phyloP scores from a whole-genome alignment of 768 basidiomycete genomes.

The Mycena leptocephala region DNA sequence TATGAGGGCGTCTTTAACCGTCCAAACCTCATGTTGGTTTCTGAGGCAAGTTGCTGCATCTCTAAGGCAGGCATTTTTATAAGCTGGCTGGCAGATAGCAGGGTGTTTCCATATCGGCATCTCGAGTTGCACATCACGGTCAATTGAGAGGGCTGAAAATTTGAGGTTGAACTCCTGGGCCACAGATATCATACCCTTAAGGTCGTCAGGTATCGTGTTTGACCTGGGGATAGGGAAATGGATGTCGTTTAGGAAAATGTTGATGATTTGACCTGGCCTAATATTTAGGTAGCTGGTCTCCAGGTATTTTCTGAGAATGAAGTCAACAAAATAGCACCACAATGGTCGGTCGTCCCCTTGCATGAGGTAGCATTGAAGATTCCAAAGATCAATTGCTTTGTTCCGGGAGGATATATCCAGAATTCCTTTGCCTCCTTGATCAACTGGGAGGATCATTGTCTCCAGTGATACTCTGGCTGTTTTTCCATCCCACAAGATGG shows the following conservation, averaged over 20 bases:
- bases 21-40: neutral
- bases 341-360: neutral
- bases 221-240: neutral
- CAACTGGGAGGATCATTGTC: neutral
- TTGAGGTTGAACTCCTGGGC: neutral
- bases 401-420: neutral
- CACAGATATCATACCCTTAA: neutral
- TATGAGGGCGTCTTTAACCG: neutral
- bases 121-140: neutral
- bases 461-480: neutral
- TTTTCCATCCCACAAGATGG: conserved; percentile 19
- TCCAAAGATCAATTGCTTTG: conserved; percentile 13
- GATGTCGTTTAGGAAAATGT: neutral
- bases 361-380: neutral
- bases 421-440: conserved; percentile 1
- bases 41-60: conserved; percentile 2
- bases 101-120: conserved; percentile 13
- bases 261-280: neutral
- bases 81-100: neutral
- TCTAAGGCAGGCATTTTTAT: neutral
- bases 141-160: neutral
- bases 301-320: neutral
- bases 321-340: conserved; percentile 9
- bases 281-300: conserved; percentile 4
- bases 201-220: neutral